These are phyloP conservation scores for Trichophyton mentagrophytes DNA, from an alignment of 2,329 filamentous ascomycete genomes.

Conservation along the genomic window DNA sequence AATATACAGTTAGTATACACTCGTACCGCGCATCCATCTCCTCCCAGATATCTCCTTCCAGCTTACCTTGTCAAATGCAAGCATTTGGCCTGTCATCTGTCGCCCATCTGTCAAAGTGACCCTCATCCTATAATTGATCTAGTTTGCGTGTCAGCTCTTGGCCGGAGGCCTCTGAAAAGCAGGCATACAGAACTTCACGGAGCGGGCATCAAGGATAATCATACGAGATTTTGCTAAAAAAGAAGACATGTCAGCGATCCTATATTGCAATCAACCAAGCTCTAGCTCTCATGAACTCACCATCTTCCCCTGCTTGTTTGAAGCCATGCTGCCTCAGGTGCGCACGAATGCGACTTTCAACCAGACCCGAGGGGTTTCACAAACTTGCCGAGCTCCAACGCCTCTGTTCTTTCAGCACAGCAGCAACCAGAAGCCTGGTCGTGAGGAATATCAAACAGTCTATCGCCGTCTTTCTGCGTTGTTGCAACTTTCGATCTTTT, in stretches of 20 bases:
- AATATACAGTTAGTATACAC: not conserved
- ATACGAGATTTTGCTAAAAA: conserved; percentile 52
- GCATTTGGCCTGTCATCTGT: conserved; percentile 95
- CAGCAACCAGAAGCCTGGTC: not conserved
- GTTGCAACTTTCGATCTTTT: not conserved
- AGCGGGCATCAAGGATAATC: conserved; percentile 14
- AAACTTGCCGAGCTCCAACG: not conserved
- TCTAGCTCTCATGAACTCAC: conserved; percentile 45
- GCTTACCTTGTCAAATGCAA: conserved; percentile 88
- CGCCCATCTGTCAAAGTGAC: conserved; percentile 89
- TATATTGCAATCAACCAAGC: conserved; percentile 30
- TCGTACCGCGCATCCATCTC: not conserved
- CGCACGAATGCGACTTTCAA: conserved; percentile 34
- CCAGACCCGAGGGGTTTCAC: not conserved
- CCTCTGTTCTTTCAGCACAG: not conserved
- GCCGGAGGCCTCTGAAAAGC: not conserved
- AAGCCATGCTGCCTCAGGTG: conserved; percentile 44
- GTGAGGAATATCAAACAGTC: not conserved
- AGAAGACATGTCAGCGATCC: conserved; percentile 43
- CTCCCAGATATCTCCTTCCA: not conserved
- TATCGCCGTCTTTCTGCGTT: not conserved
- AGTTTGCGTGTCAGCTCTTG: conserved; percentile 2
- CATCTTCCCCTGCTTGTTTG: conserved; percentile 98
- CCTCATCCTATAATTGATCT: conserved; percentile 99
- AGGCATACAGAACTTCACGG: not conserved